These are phyloP conservation scores for Pythium rhizo-oryzae DNA, from an alignment of 352 stramenopile species.

Conservation along the genomic window DNA sequence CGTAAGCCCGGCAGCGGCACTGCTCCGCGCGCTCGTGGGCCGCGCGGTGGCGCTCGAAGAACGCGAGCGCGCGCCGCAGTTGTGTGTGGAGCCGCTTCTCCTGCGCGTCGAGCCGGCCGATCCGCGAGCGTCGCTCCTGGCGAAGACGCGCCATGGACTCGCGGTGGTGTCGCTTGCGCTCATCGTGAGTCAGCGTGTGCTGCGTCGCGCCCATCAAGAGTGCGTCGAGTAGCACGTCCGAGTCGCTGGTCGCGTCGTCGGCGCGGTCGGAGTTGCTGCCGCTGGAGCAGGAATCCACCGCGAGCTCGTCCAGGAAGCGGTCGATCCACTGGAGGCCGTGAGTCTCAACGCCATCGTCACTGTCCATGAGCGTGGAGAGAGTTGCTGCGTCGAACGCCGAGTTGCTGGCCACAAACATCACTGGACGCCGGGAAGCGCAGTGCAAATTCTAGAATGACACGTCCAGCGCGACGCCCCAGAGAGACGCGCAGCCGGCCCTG, in stretches of 20 bases:
- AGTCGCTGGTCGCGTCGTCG: background rate
- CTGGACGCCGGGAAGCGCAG: no score
- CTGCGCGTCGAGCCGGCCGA: background rate
- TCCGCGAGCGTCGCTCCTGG: background rate
- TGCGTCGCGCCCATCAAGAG: background rate
- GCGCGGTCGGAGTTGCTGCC: background rate
- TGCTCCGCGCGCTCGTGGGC: no score
- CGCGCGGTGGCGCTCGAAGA: background rate
- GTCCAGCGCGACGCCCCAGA: no score
- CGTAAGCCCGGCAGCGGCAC: background rate
- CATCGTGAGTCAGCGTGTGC: background rate
- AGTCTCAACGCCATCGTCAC: background rate
- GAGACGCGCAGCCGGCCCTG: no score
- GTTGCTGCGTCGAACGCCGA: no score
- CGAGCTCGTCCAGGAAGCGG: conserved; percentile 8
- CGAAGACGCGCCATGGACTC: conserved; percentile 9
- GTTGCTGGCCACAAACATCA: no score
- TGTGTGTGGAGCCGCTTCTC: background rate
- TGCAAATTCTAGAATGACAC: no score
- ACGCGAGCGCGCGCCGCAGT: background rate
- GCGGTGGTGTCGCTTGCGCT: conserved; percentile 1
- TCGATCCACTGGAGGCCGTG: background rate
- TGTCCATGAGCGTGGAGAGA: no score
- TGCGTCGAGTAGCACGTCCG: no score
- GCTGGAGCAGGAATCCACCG: background rate